These are phyloP conservation scores for Baudoinia panamericana DNA, from an alignment of 495 filamentous ascomycete species.

Conservation along the genomic window DNA sequence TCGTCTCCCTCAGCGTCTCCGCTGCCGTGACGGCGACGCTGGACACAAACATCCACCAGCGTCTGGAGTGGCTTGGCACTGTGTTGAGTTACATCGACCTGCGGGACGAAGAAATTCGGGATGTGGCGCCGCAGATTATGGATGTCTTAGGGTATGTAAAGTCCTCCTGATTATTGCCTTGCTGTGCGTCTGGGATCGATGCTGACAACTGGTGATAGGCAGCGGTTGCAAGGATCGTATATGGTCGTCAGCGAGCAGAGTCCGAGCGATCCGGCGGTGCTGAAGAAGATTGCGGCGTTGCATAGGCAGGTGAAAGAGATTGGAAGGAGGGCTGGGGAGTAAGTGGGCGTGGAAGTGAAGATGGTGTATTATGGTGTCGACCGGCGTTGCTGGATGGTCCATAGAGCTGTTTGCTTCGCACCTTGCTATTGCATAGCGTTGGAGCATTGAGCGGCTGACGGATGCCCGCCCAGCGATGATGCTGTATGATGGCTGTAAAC, in stretches of 20 bases:
- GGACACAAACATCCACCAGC: constrained; percentile 48
- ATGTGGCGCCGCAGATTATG: constrained; percentile 23
- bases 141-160: too few relatives aligned
- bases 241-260: constrained; percentile 14
- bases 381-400: too few relatives aligned
- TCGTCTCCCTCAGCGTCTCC: constrained; percentile 71
- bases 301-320: constrained; percentile 9
- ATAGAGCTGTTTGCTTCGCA: too few relatives aligned
- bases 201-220: too few relatives aligned
- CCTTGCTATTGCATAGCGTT: too few relatives aligned
- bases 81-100: constrained; percentile 46
- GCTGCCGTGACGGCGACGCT: constrained; percentile 66
- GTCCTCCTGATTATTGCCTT: too few relatives aligned
- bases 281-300: constrained; percentile 10
- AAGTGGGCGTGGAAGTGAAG: too few relatives aligned
- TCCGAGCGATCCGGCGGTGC: not conserved
- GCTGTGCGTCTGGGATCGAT: too few relatives aligned
- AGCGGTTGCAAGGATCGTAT: constrained; percentile 20
- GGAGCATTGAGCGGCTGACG: too few relatives aligned
- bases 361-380: too few relatives aligned
- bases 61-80: constrained; percentile 65
- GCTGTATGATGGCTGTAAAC: too few relatives aligned
- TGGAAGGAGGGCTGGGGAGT: constrained; percentile 7
- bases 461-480: too few relatives aligned
- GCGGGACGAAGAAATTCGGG: constrained; percentile 16